Conservation (phyloP, 257 asterid species). For the Salvia miltiorrhiza region DNA sequence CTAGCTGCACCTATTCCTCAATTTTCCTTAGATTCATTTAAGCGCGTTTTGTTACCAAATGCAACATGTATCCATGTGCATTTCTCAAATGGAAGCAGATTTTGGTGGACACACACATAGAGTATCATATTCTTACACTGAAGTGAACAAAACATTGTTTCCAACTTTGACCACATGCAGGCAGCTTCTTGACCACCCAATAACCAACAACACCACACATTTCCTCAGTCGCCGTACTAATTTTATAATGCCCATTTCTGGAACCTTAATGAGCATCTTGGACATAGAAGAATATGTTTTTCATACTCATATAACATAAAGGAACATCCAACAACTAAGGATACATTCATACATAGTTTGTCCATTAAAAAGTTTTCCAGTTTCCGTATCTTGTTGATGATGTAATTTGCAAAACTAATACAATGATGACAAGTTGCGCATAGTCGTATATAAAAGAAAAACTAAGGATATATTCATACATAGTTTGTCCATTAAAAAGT, state of each 20-base stretch:
- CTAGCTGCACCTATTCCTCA: conserved; percentile 1
- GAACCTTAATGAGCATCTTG: background rate
- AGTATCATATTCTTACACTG: background rate
- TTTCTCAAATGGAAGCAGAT: background rate
- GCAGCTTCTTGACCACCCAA: conserved; percentile 6
- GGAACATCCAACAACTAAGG: background rate
- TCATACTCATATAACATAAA: background rate
- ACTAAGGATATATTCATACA: background rate
- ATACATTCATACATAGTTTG: background rate
- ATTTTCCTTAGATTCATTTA: background rate
- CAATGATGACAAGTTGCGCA: background rate
- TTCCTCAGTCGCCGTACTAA: conserved; percentile 10
- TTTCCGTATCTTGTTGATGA: background rate
- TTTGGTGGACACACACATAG: background rate
- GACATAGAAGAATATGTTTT: background rate
- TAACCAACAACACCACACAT: conserved; percentile 1
- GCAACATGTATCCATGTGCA: background rate
- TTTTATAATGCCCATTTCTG: background rate
- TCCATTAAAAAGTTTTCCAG: conserved; percentile 3
- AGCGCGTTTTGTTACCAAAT: background rate
- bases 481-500: background rate
- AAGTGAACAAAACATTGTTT: background rate
- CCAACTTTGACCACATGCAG: background rate
- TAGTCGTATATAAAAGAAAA: conserved; percentile 3
- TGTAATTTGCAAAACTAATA: background rate